Evolutionary conservation across 148 eudicot genomes (phyloP), one percentile per base, ranked within the genome.

Genomic region (Rhododendron ferrugineum): DNA sequence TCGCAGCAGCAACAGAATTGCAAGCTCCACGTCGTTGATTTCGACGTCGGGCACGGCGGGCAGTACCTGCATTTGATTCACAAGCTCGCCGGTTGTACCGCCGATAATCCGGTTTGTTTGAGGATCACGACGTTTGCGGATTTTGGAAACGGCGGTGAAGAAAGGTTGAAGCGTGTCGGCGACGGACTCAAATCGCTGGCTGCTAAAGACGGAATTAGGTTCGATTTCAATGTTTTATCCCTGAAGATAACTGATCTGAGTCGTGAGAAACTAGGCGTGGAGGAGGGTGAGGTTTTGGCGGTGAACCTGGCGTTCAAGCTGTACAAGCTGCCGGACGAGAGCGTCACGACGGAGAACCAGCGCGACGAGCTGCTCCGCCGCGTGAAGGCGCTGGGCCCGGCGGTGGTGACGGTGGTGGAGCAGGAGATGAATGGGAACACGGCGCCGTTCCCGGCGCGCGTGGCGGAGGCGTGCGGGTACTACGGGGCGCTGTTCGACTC

Each of bases 371-470:
- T 94, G 23, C 92, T 96, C 20, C 93, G 98, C 78, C 94, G 94
- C 74, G 98, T 96, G 87, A 92, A 90, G 84, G 88, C 89, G n/a
- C 77, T 96, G 74, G 70, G 86, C 0, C 95, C 98, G 86, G 87
- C 84, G 83, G 92, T 94, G 68, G 93, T 93, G 82, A 93, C 98
- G 60, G 85, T 96, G 26, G 95, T 92, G 58, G 98, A 96, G 92
- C 98, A 94, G 60, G 98, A 94, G n/a, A 85, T 92, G 91, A 96
- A 91, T 82, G 85, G 84, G 1, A 96, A 96, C 73, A 96, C 98
- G 16, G 95, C 98, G 15, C 90, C 98, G 5, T 94, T 96, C 50
- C 30, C 80, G 79, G 89, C 92, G 64, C 89, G 98, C 23, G 98
- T 96, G 85, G 83, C 87, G 11, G 98, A 93, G 75, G 87, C 89